A percentile compares a stretch with the other conserved stretches of the same genome.
Evolutionary conservation across 2,329 filamentous ascomycete species (phyloP).

Genomic region (Fusarium continuum): DNA sequence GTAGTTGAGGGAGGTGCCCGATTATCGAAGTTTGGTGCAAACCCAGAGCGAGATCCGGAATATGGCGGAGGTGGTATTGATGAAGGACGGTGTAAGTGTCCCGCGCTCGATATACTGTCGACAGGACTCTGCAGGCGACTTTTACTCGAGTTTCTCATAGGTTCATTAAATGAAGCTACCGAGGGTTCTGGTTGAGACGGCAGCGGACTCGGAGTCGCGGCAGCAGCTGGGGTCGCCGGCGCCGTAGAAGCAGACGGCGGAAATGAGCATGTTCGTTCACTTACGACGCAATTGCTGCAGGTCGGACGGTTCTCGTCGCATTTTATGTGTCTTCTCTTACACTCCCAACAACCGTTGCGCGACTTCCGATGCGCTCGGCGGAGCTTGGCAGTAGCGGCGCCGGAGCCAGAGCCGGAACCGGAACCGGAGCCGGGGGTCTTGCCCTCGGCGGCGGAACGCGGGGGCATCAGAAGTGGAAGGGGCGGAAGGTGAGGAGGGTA

Average conservation of each 20-base stretch:
- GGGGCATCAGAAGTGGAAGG: constrained; percentile 24
- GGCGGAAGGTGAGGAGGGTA: neutral
- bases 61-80: constrained; percentile 29
- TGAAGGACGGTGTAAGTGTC: constrained; percentile 10
- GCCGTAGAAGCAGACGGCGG: constrained; percentile 22
- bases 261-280: constrained; percentile 51
- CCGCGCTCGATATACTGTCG: constrained; percentile 33
- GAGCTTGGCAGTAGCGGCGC: constrained; percentile 40
- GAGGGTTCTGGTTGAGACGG: constrained; percentile 14
- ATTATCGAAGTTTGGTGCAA: constrained; percentile 4
- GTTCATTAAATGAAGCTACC: neutral
- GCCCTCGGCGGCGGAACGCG: constrained; percentile 20
- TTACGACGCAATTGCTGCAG: constrained; percentile 53
- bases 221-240: constrained; percentile 6
- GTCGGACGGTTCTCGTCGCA: constrained; percentile 55
- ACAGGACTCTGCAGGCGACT: constrained; percentile 37
- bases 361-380: constrained; percentile 53
- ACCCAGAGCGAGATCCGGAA: constrained; percentile 2
- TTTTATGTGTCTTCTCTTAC: constrained; percentile 54
- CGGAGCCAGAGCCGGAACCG: constrained; percentile 28
- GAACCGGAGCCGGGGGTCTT: constrained; percentile 26
- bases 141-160: neutral
- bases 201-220: constrained; percentile 4
- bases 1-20: constrained; percentile 25
- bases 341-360: constrained; percentile 53